These are phyloP conservation scores for Ophiognomonia clavigignenti-juglandacearum DNA, from an alignment of 2,329 filamentous ascomycete genomes.

Conservation along the genomic window DNA sequence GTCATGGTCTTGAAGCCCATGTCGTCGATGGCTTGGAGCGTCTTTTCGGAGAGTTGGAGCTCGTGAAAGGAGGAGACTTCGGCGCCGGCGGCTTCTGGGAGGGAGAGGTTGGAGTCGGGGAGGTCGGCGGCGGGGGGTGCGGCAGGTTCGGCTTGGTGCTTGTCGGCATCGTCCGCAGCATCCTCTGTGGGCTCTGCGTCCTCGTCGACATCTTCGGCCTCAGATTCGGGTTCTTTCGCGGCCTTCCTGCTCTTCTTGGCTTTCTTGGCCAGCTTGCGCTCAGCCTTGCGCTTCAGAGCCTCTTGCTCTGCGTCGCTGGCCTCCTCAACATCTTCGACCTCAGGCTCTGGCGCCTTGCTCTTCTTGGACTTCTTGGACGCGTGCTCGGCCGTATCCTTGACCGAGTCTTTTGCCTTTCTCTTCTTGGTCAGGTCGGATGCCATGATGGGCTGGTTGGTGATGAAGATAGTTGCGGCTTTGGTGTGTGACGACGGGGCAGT, in stretches of 20 bases:
- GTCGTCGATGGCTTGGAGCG: constrained; percentile 77
- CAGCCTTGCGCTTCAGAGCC: constrained; percentile 18
- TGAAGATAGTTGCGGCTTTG: no score
- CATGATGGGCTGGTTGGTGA: constrained; percentile 20
- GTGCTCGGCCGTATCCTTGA: constrained; percentile 18
- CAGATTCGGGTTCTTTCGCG: constrained; percentile 10
- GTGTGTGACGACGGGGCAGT: no score
- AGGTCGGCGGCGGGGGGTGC: constrained; percentile 28
- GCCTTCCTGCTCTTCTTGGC: constrained; percentile 14
- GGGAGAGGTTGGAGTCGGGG: constrained; percentile 40
- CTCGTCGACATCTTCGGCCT: constrained; percentile 14
- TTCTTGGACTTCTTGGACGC: constrained; percentile 6
- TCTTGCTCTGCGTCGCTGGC: constrained; percentile 21
- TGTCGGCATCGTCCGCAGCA: constrained; percentile 11
- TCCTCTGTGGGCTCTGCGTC: constrained; percentile 17
- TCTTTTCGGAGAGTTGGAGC: constrained; percentile 81
- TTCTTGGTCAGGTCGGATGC: constrained; percentile 29
- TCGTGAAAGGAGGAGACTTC: constrained; percentile 72
- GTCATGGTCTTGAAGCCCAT: constrained; percentile 98
- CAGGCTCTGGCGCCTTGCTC: not conserved
- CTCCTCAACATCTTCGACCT: constrained; percentile 13
- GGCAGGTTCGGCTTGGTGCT: constrained; percentile 22
- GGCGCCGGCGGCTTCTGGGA: constrained; percentile 50
- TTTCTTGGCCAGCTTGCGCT: constrained; percentile 13
- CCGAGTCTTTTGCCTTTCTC: constrained; percentile 29